These are phyloP conservation scores for Naganishia friedmannii DNA, from an alignment of 768 basidiomycete species.

Conservation along the genomic window DNA sequence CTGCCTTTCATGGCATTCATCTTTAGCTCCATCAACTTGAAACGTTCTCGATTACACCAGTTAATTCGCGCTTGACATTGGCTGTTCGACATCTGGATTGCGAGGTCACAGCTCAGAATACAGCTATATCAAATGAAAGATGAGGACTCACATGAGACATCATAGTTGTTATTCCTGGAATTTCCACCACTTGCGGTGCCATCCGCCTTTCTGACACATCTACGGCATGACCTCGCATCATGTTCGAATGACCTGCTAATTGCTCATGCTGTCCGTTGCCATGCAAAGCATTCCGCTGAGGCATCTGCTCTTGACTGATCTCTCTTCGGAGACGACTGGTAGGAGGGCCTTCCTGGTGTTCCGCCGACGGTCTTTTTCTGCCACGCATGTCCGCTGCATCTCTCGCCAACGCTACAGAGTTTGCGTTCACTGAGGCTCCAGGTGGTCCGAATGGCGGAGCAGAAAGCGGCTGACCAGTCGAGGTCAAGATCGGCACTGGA, in stretches of 20 bases:
- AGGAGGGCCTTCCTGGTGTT: conserved; percentile 29
- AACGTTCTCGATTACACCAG: conserved; percentile 38
- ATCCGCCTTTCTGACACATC: conserved; percentile 2
- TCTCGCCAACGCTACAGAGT: background rate
- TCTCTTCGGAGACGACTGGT: conserved; percentile 17
- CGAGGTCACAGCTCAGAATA: background rate
- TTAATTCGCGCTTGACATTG: conserved; percentile 39
- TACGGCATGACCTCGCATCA: background rate
- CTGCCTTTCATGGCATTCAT: conserved; percentile 21
- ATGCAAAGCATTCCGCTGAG: background rate
- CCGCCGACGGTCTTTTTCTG: conserved; percentile 25
- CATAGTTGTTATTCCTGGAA: background rate
- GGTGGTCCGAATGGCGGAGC: background rate
- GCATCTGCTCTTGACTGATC: conserved; percentile 5
- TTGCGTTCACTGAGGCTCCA: conserved; percentile 19
- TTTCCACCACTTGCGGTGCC: background rate
- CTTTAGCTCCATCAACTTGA: conserved; percentile 36
- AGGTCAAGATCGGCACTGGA: background rate
- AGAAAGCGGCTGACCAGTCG: conserved; percentile 10
- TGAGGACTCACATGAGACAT: conserved; percentile 6
- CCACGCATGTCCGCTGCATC: conserved; percentile 1
- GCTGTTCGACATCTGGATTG: conserved; percentile 32
- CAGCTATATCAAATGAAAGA: conserved; percentile 33
- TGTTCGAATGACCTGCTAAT: background rate
- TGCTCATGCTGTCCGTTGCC: conserved; percentile 2